Percentiles rank a stretch among this genome's conserved stretches.
Conservation (phyloP, 2,329 filamentous ascomycete species). For the Whalleya microplaca region DNA sequence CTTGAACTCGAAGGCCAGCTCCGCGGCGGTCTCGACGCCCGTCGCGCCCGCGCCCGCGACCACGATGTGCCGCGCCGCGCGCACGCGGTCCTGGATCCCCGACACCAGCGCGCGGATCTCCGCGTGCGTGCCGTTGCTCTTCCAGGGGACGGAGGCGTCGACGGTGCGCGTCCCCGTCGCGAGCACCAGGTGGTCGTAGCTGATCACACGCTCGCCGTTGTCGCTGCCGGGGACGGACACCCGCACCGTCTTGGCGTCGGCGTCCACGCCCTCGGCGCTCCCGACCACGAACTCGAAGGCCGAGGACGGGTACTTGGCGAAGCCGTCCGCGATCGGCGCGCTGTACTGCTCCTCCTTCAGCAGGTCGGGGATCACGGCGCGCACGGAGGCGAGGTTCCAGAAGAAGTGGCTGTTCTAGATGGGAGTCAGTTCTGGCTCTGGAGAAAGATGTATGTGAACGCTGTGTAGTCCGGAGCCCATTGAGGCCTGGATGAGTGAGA, state of each 20-base stretch:
- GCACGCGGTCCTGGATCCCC: slow-evolving; percentile 45
- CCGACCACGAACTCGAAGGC: slow-evolving; percentile 58
- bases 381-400: slow-evolving; percentile 61
- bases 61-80: slow-evolving; percentile 54
- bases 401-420: slow-evolving; percentile 59
- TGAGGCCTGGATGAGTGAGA: neutral
- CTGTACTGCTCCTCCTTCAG: slow-evolving; percentile 55
- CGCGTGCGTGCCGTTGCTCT: slow-evolving; percentile 51
- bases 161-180: slow-evolving; percentile 56
- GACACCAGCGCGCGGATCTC: slow-evolving; percentile 47
- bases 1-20: slow-evolving; percentile 55
- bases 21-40: slow-evolving; percentile 58
- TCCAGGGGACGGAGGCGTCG: slow-evolving; percentile 53
- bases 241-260: slow-evolving; percentile 45
- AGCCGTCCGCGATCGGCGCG: slow-evolving; percentile 52
- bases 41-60: slow-evolving; percentile 61
- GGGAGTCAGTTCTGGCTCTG: slow-evolving; percentile 1
- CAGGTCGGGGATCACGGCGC: slow-evolving; percentile 55
- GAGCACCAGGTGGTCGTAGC: slow-evolving; percentile 61
- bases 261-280: slow-evolving; percentile 47
- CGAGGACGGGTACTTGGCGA: slow-evolving; percentile 53
- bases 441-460: neutral
- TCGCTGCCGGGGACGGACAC: slow-evolving; percentile 39
- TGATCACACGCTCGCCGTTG: slow-evolving; percentile 37
- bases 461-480: neutral